Base-by-base conservation (phyloP, 306 rosid species). In the Citrullus colocynthis region DNA sequence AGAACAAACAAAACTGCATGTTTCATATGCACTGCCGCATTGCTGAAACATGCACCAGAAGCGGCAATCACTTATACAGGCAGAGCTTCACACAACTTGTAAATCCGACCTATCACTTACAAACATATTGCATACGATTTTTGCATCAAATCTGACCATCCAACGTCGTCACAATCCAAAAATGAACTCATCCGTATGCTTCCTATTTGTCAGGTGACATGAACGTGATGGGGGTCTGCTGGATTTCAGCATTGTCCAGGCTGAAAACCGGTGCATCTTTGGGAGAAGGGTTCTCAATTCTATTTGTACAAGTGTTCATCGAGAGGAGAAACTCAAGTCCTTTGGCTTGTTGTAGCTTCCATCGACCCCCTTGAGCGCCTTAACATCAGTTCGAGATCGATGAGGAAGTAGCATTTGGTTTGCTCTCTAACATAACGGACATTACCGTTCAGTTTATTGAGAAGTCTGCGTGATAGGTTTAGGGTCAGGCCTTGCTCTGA, bases 401-500 rank as follows among this genome's bases (percentile, higher is more conserved):
- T 59, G 78, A 86, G 89, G 83, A 93, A 93, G 83, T 78, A 91
- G 21, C 96, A 88, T 79, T 84, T 84, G 14, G 78, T 55, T 5
- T 85, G 85, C 83, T 91, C 97, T 85, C 91, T 88, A 36, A 87
- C 72, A 57, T 91, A 90, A 69, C 81, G 85, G 55, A 87, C 87
- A 57, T 64, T 86, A 56, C 98, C 97, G 48, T 87, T 91, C 88
- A 93, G 87, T 86, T 76, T 83, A 61, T 80, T 78, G 41, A 93
- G 93, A 80, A 93, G 89, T 86, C 89, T 93, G 78, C 92, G 83
- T 36, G 93, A 88, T 81, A 88, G 70, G 55, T 78, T 79, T 75
- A 93, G 86, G 21, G 91, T 91, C 24, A 90, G 82, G 78, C 97
- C 97, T 90, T 90, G 93, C 54, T 84, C 88, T 10, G 93, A 83